Conservation (phyloP, 2,329 filamentous ascomycete genomes). For the Penicillium thymicola region DNA sequence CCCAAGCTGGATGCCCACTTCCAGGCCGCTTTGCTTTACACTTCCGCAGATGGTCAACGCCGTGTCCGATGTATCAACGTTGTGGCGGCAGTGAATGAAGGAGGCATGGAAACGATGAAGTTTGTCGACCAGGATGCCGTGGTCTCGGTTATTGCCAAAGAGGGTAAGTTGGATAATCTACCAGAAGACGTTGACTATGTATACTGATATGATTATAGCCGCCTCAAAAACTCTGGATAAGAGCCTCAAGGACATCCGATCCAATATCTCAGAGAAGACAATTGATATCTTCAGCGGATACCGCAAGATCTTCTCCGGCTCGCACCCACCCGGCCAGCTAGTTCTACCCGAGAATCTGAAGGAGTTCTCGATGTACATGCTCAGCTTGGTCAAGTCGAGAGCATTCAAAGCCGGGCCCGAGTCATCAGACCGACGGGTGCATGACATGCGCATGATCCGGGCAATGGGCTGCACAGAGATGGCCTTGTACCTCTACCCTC, state of each 20-base stretch:
- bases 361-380: slow-evolving; percentile 94
- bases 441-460: slow-evolving; percentile 87
- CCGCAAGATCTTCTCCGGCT: slow-evolving; percentile 84
- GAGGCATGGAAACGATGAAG: slow-evolving; percentile 78
- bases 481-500: slow-evolving; percentile 89
- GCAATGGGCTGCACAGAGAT: slow-evolving; percentile 83
- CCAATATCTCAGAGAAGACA: slow-evolving; percentile 80
- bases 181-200: not conserved
- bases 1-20: slow-evolving; percentile 95
- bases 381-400: slow-evolving; percentile 82
- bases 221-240: slow-evolving; percentile 77
- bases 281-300: slow-evolving; percentile 91
- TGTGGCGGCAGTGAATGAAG: slow-evolving; percentile 87
- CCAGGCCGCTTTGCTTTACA: slow-evolving; percentile 92
- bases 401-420: slow-evolving; percentile 91
- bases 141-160: slow-evolving; percentile 82
- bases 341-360: slow-evolving; percentile 95
- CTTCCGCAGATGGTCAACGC: slow-evolving; percentile 81
- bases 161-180: slow-evolving; percentile 47
- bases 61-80: slow-evolving; percentile 90
- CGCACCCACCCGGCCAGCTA: slow-evolving; percentile 84
- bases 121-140: slow-evolving; percentile 96
- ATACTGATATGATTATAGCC: slow-evolving; percentile 47
- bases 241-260: slow-evolving; percentile 79
- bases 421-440: slow-evolving; percentile 81